Base-by-base conservation (phyloP, 1,284 basidiomycete species). In the Ustilago lituana region DNA sequence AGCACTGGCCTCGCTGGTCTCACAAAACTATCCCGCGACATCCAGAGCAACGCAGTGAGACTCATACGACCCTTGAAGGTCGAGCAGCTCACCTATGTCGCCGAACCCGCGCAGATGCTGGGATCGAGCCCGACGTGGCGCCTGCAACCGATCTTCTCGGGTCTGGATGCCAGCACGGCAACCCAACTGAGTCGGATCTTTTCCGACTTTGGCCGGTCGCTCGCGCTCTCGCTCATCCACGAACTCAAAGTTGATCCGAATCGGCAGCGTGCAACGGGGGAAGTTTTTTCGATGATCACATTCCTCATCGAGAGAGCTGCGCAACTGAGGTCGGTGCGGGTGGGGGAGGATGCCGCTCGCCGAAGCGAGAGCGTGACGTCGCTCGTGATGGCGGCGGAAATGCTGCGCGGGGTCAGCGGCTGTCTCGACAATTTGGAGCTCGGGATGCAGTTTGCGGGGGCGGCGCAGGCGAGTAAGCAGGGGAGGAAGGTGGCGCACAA, bases 401-500 rank as follows among this genome's bases (percentile, higher is more conserved):
- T 77, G 47, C 22, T 77, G 24, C 27, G 47, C 0, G 77, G 77
- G 11, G 50, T 63, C 2, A 64, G 61, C 15, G 31, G 29, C 9
- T 47, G 57, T 19, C 32, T 79, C 11, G 65, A 67, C 12, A 63
- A 76, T 26, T 14, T 60, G 3, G 53, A 64, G 53, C 40, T 72
- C 0, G 41, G 41, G 1, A 2, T 62, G 23, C 35, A 29, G 7
- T 40, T 59, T 12, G 48, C 41, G 0, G 43, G 32, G 1, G 45
- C 33, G 17, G 46, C 10, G 20, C 50, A 56, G 40, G 54, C 51
- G n/a, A 53, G 59, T 4, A 72, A 56, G 26, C 37, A 46, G 26
- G 45, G 60, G 24, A 47, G 77, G 15, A 76, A 72, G 43, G 39
- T 45, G 10, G 69, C 76, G 14, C 73, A 79, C 31, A 58, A 48